Base-by-base conservation (phyloP, 2,329 filamentous ascomycete species). In the Colletotrichum sidae region DNA sequence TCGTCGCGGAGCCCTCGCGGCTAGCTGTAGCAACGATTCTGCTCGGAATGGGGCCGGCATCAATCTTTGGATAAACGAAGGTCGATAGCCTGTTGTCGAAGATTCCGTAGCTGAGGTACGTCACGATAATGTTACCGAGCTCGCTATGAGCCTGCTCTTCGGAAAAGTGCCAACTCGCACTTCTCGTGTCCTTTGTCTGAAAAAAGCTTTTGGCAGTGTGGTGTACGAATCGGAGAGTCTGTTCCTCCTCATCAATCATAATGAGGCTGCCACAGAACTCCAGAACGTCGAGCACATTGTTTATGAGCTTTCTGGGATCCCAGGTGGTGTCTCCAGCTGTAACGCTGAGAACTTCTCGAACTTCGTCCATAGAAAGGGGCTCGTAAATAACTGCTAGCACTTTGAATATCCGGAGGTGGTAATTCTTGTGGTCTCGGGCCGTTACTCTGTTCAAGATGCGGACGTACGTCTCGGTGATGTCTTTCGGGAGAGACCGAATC, bases 301-400 rank as follows among this genome's bases (percentile, higher is more conserved):
- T 34, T 17, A 35, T 35, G 2, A 15, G 17, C 17, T 74, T 76
- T 17, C 44, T 39, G 0, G 67, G 68, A 12, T 73, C 59, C 75
- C 73, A 78, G 1, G 38, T 37, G 0, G 67, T 53, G 11, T 78
- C 67, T 2, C 78, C 77, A 6, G 74, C 72, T 2, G 64, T 60
- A 0, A 83, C 76, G 12, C 78, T 79, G 0, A 80, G 54, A 6
- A 78, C 77, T 70, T 81, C 79, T 15, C 73, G 71, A 51, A 83
- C 68, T 53, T 82, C 75, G 0, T 76, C 70, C 0, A 53, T 66
- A 0, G 72, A 75, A 8, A 82, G 60, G 0, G 76, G 73, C 8
- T 74, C 72, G 1, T 44, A 55, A 10, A 76, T 76, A 0, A 68
- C 71, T 1, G 69, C 54, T 1, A 82, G 34, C 37, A 80, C 56